Conservation (phyloP, 2,329 filamentous ascomycete species). For the Colletotrichum sp. region DNA sequence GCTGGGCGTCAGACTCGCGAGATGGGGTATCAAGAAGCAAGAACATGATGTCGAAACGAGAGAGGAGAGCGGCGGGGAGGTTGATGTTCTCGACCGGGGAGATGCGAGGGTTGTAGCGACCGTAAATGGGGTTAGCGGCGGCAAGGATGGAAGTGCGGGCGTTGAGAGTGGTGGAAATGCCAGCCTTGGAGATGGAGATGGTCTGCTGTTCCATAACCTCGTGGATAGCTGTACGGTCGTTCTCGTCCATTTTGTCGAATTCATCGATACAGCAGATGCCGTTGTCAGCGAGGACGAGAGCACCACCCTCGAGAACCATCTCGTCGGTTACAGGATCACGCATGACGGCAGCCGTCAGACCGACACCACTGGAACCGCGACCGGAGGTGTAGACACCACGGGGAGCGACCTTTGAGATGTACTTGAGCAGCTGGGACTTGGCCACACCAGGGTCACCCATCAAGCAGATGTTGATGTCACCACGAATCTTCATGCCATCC, state of each 20-base stretch:
- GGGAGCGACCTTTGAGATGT: slow-evolving; percentile 97
- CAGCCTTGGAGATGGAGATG: slow-evolving; percentile 81
- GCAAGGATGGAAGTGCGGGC: slow-evolving; percentile 95
- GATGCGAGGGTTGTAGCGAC: slow-evolving; percentile 96
- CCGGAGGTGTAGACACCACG: slow-evolving; percentile 87
- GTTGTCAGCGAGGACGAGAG: slow-evolving; percentile 80
- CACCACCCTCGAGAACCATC: slow-evolving; percentile 83
- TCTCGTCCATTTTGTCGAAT: slow-evolving; percentile 90
- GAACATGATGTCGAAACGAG: slow-evolving; percentile 97
- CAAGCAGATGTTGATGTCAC: slow-evolving; percentile 97
- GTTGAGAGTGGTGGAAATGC: slow-evolving; percentile 81
- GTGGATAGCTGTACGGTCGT: slow-evolving; percentile 82
- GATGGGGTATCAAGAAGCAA: slow-evolving; percentile 93
- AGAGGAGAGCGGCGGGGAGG: slow-evolving; percentile 93
- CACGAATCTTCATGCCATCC: slow-evolving; percentile 98
- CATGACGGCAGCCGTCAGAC: slow-evolving; percentile 84
- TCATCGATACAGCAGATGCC: slow-evolving; percentile 88
- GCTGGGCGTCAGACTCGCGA: slow-evolving; percentile 87
- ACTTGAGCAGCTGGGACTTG: slow-evolving; percentile 97
- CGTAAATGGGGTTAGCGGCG: slow-evolving; percentile 95
- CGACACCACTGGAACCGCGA: slow-evolving; percentile 80
- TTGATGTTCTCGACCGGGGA: slow-evolving; percentile 99
- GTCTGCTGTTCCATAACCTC: slow-evolving; percentile 91
- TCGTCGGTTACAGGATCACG: slow-evolving; percentile 83
- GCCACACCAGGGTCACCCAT: slow-evolving; percentile 99